Evolutionary conservation across 768 basidiomycete species (phyloP).

Genomic region (Amanita polypyramis): DNA sequence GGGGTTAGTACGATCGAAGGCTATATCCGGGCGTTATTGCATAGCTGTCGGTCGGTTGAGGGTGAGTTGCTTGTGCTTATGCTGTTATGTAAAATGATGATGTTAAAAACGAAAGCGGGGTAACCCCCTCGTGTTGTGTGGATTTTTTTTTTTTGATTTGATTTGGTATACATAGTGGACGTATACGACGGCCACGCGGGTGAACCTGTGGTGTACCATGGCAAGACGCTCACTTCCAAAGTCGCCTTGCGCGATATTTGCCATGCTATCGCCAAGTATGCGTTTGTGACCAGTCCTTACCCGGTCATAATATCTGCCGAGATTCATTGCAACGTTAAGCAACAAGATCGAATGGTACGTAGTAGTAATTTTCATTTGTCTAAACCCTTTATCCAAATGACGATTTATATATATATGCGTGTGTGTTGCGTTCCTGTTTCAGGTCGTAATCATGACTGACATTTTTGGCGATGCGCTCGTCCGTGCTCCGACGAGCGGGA

Average conservation of each 20-base stretch:
- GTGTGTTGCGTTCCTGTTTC: not conserved
- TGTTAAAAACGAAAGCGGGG: no score
- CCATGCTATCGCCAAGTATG: conserved; percentile 82
- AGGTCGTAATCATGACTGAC: conserved; percentile 30
- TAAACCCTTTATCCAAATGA: no score
- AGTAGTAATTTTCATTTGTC: no score
- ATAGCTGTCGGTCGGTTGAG: conserved; percentile 86
- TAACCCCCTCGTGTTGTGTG: no score
- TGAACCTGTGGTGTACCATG: conserved; percentile 88
- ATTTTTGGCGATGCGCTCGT: conserved; percentile 35
- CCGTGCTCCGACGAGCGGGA: conserved; percentile 23
- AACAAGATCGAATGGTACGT: conserved; percentile 35
- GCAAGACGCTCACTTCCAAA: conserved; percentile 84
- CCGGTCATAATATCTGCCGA: conserved; percentile 98
- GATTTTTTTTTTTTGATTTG: no score
- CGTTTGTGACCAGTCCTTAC: conserved; percentile 88
- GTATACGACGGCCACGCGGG: conserved; percentile 72
- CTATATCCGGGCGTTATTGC: conserved; percentile 84
- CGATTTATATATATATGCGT: no score
- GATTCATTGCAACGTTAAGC: conserved; percentile 69
- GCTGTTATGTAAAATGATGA: no score
- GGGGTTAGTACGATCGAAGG: conserved; percentile 88
- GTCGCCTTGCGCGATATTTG: conserved; percentile 79
- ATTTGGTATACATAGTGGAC: no score
- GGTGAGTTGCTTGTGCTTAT: conserved; percentile 68